Evolutionary conservation across 148 eudicot genomes (phyloP), one percentile per base, ranked within the genome.

Genomic region (Simmondsia chinensis): DNA sequence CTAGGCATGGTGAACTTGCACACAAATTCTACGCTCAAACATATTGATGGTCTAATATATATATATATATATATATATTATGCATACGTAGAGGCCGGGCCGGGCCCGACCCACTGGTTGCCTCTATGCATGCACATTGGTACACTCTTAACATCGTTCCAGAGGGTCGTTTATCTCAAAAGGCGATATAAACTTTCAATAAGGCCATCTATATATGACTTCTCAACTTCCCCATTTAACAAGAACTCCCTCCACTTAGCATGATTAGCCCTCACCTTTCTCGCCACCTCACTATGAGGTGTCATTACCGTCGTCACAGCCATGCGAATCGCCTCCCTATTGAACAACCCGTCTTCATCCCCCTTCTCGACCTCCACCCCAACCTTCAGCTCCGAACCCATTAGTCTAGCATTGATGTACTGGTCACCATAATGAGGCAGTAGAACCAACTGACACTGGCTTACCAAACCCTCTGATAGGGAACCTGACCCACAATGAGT

Each of bases 401-500:
- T 46, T 27, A 64, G 8, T 16, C 52, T 55, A 8, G 76, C 48
- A 31, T 50, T 59, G 7, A 70, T 20, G 11, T 38, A 9, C 19
- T 65, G 63, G 37, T 60, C 68, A 14, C 54, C 63, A 0, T 12
- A 27, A 4, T 38, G 36, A 9, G 71, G 76, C 29, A 71, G 4
- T 16, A 56, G 40, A 39, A 66, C 72, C 46, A 71, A 29, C 18
- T 50, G 60, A 32, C 76, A 71, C 20, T 57, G 51, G 20, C 22
- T 71, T 13, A 51, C 49, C 46, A 71, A 11, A 0, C 52, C 64
- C 43, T 71, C 76, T 7, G 43, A 41, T 4, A 71, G 10, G 5
- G 72, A 65, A 3, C 60, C 65, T 8, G 14, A 57, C 6, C 76
- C 72, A 9, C 60, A 55, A 20, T 71, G 72, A 4, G 64, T 65